phyloP scores from a whole-genome alignment of 139 green algal species.

The Yamagishiella unicocca region DNA sequence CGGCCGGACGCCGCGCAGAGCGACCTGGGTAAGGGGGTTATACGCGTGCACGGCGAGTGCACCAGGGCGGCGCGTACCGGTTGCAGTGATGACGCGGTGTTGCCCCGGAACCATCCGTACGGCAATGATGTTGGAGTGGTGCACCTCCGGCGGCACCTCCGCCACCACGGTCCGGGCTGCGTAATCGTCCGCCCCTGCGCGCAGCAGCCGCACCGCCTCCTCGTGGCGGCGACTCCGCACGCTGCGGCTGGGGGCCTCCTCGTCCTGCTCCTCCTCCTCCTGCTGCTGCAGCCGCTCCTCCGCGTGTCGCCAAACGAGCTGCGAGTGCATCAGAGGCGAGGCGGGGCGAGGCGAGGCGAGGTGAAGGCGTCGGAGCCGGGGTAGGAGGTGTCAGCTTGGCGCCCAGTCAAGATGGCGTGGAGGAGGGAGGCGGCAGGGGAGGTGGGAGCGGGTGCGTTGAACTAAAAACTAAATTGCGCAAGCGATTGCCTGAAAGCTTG shows the following conservation, averaged over 20 bases:
- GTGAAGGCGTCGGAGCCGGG: too few species aligned
- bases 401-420: too few species aligned
- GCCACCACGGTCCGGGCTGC: background rate
- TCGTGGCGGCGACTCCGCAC: background rate
- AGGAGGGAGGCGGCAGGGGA: too few species aligned
- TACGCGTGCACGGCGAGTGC: too few species aligned
- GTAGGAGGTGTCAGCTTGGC: too few species aligned
- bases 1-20: too few species aligned
- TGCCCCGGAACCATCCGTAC: slow-evolving; percentile 44
- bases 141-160: background rate
- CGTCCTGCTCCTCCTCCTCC: background rate
- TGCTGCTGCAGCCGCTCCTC: slow-evolving; percentile 40
- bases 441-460: too few species aligned
- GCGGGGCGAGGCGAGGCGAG: too few species aligned
- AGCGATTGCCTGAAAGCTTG: too few species aligned
- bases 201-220: slow-evolving; percentile 40
- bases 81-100: background rate
- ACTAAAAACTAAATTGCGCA: too few species aligned
- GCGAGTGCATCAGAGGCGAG: too few species aligned
- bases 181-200: background rate
- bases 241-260: background rate
- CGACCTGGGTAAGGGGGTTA: too few species aligned
- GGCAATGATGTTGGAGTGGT: slow-evolving; percentile 27
- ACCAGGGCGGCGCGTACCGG: background rate
- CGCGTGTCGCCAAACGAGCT: slow-evolving; percentile 64